Conservation (phyloP, 148 eudicot species). For the Heliamphora exappendiculata region DNA sequence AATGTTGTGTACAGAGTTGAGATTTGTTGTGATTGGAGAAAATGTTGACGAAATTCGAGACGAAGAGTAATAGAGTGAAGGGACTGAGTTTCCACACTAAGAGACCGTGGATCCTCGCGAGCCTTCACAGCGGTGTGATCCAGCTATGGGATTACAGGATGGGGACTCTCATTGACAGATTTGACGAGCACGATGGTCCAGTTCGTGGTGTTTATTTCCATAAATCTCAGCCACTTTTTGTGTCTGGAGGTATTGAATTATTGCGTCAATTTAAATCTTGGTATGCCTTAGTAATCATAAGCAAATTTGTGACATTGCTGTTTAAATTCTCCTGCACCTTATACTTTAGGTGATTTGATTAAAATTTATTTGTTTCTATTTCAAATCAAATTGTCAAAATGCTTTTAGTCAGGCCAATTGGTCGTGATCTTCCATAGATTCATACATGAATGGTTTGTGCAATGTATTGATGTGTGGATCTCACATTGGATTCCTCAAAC, state of each 20-base stretch:
- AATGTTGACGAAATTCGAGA: constrained; percentile 82
- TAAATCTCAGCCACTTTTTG: constrained; percentile 63
- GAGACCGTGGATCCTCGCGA: constrained; percentile 78
- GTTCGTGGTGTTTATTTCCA: constrained; percentile 77
- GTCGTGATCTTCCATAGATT: neutral
- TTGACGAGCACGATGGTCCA: constrained; percentile 73
- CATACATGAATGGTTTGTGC: neutral
- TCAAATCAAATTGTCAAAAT: neutral
- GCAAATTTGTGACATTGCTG: too few relatives aligned
- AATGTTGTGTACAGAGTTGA: neutral
- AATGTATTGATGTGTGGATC: neutral
- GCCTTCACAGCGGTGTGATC: constrained; percentile 74
- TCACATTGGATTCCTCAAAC: neutral
- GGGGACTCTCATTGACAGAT: constrained; percentile 76
- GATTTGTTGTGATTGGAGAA: constrained; percentile 1
- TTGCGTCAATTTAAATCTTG: neutral
- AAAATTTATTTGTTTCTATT: neutral
- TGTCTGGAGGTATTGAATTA: constrained; percentile 54
- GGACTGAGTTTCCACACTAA: constrained; percentile 70
- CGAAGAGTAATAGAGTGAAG: constrained; percentile 80
- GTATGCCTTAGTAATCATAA: neutral
- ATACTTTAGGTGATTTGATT: neutral
- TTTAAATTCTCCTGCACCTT: neutral
- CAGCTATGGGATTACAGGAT: constrained; percentile 82
- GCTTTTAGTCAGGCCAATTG: neutral